These are phyloP conservation scores for Leucocoprinus leucothites DNA, from an alignment of 768 basidiomycete genomes.

Conservation along the genomic window DNA sequence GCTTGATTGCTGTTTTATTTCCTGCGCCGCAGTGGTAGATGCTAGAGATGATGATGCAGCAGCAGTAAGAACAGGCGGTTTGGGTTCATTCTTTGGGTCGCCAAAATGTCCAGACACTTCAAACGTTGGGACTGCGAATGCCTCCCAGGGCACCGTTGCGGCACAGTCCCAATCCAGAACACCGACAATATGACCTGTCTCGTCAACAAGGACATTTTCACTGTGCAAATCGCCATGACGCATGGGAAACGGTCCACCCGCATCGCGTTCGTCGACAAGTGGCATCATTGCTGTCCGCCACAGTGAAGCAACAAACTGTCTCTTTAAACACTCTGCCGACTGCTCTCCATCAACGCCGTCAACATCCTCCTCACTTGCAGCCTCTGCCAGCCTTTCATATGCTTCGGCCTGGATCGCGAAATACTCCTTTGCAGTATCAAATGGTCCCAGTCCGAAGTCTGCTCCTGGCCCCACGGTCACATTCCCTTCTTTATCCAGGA, in stretches of 20 bases:
- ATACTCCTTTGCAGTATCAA: constrained; percentile 36
- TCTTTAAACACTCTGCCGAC: constrained; percentile 28
- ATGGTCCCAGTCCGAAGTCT: constrained; percentile 40
- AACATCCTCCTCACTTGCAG: constrained; percentile 26
- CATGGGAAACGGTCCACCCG: constrained; percentile 38
- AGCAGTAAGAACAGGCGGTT: constrained; percentile 17
- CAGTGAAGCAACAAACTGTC: constrained; percentile 35
- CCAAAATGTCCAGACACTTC: constrained; percentile 38
- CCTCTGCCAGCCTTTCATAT: constrained; percentile 35
- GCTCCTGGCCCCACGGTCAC: constrained; percentile 37
- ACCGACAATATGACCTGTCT: constrained; percentile 36
- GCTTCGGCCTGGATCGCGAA: constrained; percentile 37
- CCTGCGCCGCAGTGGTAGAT: not conserved
- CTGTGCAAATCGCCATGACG: constrained; percentile 40
- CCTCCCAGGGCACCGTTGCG: constrained; percentile 41
- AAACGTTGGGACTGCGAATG: constrained; percentile 38
- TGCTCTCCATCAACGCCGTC: constrained; percentile 13
- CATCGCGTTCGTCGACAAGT: constrained; percentile 34
- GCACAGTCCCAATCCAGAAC: constrained; percentile 43
- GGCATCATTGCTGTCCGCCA: constrained; percentile 41
- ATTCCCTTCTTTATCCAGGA: constrained; percentile 29
- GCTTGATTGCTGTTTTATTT: not conserved
- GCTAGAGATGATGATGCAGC: constrained; percentile 14
- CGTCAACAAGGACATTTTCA: constrained; percentile 38
- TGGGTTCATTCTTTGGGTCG: constrained; percentile 22